These are phyloP conservation scores for Pelargonium australe DNA, from an alignment of 441 rosid genomes.

Conservation along the genomic window DNA sequence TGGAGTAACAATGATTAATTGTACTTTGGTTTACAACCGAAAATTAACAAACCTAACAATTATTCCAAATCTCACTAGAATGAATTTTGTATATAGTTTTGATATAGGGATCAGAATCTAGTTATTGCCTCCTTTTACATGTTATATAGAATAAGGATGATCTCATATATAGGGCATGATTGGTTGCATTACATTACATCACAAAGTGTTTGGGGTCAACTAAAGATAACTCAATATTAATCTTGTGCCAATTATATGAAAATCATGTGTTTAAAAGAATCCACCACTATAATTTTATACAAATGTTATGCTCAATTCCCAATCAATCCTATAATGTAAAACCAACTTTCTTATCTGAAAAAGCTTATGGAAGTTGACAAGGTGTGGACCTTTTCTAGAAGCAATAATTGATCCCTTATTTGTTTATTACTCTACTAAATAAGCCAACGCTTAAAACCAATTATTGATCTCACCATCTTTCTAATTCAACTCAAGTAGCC, in stretches of 20 bases:
- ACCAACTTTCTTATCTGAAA: neutral
- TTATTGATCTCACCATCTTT: neutral
- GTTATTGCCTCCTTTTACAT: neutral
- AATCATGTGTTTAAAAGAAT: neutral
- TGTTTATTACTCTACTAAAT: neutral
- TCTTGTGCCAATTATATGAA: slow-evolving; percentile 2
- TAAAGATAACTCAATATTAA: neutral
- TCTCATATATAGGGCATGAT: neutral
- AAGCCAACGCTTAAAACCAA: neutral
- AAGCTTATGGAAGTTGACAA: slow-evolving; percentile 5
- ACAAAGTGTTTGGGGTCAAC: neutral
- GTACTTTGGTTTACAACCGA: too few species aligned
- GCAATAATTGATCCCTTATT: slow-evolving; percentile 1
- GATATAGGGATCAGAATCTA: neutral
- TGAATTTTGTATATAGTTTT: neutral
- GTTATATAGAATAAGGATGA: neutral
- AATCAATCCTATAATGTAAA: neutral
- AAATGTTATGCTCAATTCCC: neutral
- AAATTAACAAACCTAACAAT: too few species aligned
- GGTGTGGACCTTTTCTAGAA: slow-evolving; percentile 1
- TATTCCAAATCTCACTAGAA: too few species aligned
- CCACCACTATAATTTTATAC: neutral
- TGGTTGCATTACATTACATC: neutral
- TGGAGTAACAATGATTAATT: too few species aligned
- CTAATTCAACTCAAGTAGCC: neutral